Base-by-base conservation (phyloP, 306 rosid species). In the Fragaria vesca region DNA sequence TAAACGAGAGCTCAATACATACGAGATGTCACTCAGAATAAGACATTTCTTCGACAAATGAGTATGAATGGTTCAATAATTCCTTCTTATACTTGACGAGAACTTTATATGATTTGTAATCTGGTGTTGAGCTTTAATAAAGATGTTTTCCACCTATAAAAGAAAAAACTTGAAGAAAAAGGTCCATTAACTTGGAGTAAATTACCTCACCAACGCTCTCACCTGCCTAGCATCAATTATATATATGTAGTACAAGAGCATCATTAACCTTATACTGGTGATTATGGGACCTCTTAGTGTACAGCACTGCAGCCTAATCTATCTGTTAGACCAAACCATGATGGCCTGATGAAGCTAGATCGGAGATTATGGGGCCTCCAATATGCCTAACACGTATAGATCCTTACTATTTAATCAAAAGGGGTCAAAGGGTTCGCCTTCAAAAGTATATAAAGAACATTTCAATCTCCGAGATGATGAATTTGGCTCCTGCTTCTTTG, bases 401-500 rank as follows among this genome's bases (percentile, higher is more conserved):
- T 43, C 20, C 20, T 16, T 9, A 1, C 7, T 36, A 24, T 17
- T 61, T 4, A 17, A 6, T 8, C 0, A 62, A 46, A 62, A 30
- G 38, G 2, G n/a, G n/a, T 62, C 32, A 45, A 75, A 28, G n/a
- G 21, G 78, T 28, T 61, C 21, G 21, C 38, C 55, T 75, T 46
- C 20, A 45, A 62, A 62, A 62, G 20, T 15, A 50, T 58, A 24
- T 12, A 55, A 73, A 8, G 78, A 74, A 74, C 5, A 42, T 24
- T 60, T 43, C 42, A 43, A 74, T 43, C 9, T 28, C 46, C 46
- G 20, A 57, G 16, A 48, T 54, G 68, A 17, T 58, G 78, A 60
- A 43, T 69, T 45, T 74, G 78, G 78, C 77, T 74, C 78, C 57
- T 17, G 11, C 52, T 15, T 36, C 5, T 38, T 21, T 52, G 65